Base-by-base conservation (phyloP, 164 flowering plant genomes). In the Tetracentron sinense region DNA sequence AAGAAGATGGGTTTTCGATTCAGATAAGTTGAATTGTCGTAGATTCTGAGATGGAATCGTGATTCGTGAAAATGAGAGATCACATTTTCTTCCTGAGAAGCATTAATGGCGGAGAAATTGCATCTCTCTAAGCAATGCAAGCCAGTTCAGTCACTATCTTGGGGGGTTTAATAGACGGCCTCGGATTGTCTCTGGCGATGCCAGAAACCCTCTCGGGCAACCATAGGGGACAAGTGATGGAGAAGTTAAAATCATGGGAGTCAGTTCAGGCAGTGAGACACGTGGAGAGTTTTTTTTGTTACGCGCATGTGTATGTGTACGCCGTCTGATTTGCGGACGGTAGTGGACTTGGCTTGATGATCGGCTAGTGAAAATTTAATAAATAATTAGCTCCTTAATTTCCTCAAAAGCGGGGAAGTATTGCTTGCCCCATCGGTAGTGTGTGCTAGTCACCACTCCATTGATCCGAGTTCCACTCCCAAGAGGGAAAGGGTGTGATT, bases 21-120 rank as follows among this genome's bases (percentile, higher is more conserved):
- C 7, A 30, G 47, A 56, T 38, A 7, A 21, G 20, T 25, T 16
- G 42, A 38, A 31, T 54, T 5, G 19, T 23, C 23, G 27, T 23
- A 46, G 30, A 5, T 35, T 22, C 56, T 33, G 31, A 42, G 27
- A 27, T 2, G 27, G 52, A 54, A 54, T 48, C 69, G n/a, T n/a
- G n/a, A n/a, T 57, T 59, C 52, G 64, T 27, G 53, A 60, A 53
- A 51, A 44, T 7, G 16, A 20, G 46, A 57, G 48, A 21, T 66
- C 64, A 67, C 64, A 54, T 54, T 67, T 42, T 42, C 28, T 67
- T 27, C 28, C 53, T 60, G 64, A 60, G 54, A 60, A 60, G 29
- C 65, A 67, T 67, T 67, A 60, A 67, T 60, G 64, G 65, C 28
- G 56, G 63, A 50, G 52, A 62, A 58, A 25, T 7, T 10, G 28